Base-by-base conservation (phyloP, 2,329 filamentous ascomycete genomes). In the Neocucurbitaria cava region DNA sequence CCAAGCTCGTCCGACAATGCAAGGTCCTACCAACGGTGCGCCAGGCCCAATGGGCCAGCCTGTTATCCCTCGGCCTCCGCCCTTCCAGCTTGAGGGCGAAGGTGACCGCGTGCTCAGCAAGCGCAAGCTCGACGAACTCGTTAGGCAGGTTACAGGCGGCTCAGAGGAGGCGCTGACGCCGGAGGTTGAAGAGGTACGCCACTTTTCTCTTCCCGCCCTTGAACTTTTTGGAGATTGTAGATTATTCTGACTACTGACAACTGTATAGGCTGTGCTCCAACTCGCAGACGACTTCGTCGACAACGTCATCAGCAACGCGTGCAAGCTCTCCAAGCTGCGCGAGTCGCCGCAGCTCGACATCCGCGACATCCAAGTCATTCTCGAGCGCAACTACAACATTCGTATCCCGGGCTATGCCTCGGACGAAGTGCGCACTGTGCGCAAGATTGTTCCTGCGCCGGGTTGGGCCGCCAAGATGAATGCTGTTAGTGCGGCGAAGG, bases 401-500 rank as follows among this genome's bases (percentile, higher is more conserved):
- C 89, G 88, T 69, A 92, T 99, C 54, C 95, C 95, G 0, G 95
- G 95, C 11, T 98, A 96, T 78, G 91, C 92, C 0, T 91, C 92
- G 3, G 95, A 99, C 71, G 95, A 99, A 78, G 85, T 97, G 56
- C 88, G 95, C 52, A 97, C 92, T 0, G 94, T 98, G 26, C 89
- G 93, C 74, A 97, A 97, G 81, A 89, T 96, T 48, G 90, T 95
- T 73, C 95, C 95, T 1, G 88, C 92, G 18, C 81, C 89, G 15
- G 90, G 87, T 20, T 99, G 95, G 92, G 94, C 95, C 58, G 89
- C 90, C 64, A 99, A 99, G 83, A 96, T 99, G 89, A 94, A 92
- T 69, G 94, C 95, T 21, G 89, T 99, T 15, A 92, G 96, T 78
- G 94, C 93, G 1, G 92, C 92, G 42, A 98, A 98, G 81, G 92